Evolutionary conservation across 129 eudicot genomes (phyloP), one percentile per base, ranked within the genome.

Genomic region (Artemisia tridentata): DNA sequence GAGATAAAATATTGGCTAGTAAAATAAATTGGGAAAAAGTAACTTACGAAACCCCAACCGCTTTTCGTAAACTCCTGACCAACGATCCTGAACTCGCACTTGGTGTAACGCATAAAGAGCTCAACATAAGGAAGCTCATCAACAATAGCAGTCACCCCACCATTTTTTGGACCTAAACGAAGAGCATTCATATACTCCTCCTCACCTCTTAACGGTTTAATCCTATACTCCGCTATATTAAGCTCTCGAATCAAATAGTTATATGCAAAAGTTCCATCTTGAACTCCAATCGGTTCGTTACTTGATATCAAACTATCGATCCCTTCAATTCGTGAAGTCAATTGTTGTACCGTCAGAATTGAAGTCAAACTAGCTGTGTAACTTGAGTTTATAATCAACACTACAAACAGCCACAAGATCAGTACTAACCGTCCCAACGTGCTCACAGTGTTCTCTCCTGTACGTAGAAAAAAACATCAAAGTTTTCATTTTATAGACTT

Each of bases 21-120:
- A 51, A 11, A 15, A 48, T 3, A 16, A 34, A 10, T 4, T 11
- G 11, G 6, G 6, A 7, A 17, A 15, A 79, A 65, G 31, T 55
- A 60, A 87, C 97, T 91, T 80, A 91, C 97, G 43, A 91, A 91
- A 55, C 97, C 97, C 97, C 97, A 91, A 63, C 97, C 97, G 45
- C 91, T 85, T 76, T 82, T 87, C 3, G 97, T 91, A 55, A 91
- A 91, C 76, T 91, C 95, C 66, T 76, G 84, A 55, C 97, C 97
- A 17, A 91, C 95, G 29, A 72, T 82, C 72, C 80, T 80, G 80
- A 87, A 87, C 48, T 66, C 68, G 20, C 97, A 91, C 61, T 83
- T 77, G 46, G 87, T 82, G 78, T 67, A 79, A n/a, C 84, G 72
- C 83, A 91, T 75, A 79, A 91, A 87, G 19, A 91, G 79, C 81